A percentile compares a stretch with the other conserved stretches of the same genome.
Evolutionary conservation across 257 asterid genomes (phyloP).

Genomic region (Jaltomata sinuosa): DNA sequence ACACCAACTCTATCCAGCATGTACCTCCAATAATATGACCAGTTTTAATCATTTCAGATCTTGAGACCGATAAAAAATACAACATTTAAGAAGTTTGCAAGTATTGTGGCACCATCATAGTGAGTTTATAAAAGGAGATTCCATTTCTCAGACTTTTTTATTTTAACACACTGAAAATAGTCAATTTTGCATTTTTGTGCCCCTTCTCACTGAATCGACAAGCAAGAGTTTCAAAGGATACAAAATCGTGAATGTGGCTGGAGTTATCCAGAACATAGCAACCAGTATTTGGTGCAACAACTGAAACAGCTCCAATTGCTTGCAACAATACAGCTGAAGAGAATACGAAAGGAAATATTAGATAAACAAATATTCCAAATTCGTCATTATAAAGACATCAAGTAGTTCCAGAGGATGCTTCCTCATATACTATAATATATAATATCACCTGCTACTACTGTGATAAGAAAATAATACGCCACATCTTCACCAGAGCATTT

Average conservation of each 20-base stretch:
- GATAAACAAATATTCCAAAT: neutral
- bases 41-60: neutral
- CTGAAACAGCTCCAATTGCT: constrained; percentile 51
- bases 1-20: constrained; percentile 19
- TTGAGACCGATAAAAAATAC: neutral
- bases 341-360: neutral
- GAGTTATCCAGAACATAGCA: constrained; percentile 73
- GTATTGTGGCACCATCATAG: neutral
- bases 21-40: neutral
- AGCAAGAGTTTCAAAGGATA: constrained; percentile 40
- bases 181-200: neutral
- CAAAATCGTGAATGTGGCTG: constrained; percentile 80
- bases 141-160: neutral
- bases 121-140: neutral
- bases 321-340: constrained; percentile 43
- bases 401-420: neutral
- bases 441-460: neutral
- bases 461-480: neutral
- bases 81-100: neutral
- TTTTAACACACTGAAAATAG: neutral
- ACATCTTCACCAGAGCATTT: neutral
- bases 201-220: neutral
- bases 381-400: neutral
- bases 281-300: constrained; percentile 61
- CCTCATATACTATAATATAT: neutral